Conservation (phyloP, 139 green algal species). For the Marvania coccoides region DNA sequence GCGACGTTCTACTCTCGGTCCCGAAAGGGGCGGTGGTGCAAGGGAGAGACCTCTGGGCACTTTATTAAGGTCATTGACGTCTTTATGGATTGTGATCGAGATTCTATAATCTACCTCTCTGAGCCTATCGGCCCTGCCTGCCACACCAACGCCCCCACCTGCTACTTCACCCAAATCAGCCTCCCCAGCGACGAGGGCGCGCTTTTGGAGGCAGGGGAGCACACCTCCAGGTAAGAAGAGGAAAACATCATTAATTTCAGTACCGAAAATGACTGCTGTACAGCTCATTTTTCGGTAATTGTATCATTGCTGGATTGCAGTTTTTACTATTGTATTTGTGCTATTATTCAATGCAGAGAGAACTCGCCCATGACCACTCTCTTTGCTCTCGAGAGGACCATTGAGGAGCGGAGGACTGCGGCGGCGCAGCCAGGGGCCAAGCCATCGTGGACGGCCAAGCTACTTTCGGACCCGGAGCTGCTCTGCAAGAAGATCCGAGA, state of each 20-base stretch:
- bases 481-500: slow-evolving; percentile 93
- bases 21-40: slow-evolving; percentile 89
- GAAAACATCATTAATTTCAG: no score
- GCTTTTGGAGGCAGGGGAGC: slow-evolving; percentile 29
- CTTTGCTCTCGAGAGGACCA: slow-evolving; percentile 77
- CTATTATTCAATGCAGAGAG: no score
- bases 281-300: no score
- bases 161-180: slow-evolving; percentile 68
- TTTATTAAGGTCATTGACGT: slow-evolving; percentile 82
- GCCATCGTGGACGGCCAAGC: slow-evolving; percentile 85
- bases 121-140: slow-evolving; percentile 82
- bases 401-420: slow-evolving; percentile 50
- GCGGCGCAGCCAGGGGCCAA: slow-evolving; percentile 56
- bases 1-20: slow-evolving; percentile 95
- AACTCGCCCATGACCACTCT: slow-evolving; percentile 68
- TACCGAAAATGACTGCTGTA: no score
- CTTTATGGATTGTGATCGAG: slow-evolving; percentile 85
- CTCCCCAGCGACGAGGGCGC: not conserved
- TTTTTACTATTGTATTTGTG: no score
- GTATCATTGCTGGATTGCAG: no score
- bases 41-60: slow-evolving; percentile 92
- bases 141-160: slow-evolving; percentile 88
- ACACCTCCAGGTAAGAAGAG: no score
- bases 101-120: slow-evolving; percentile 91
- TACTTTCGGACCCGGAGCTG: slow-evolving; percentile 78